Evolutionary conservation across 306 rosid genomes (phyloP), one percentile per base, ranked within the genome.

Genomic region (Castanea mollissima): DNA sequence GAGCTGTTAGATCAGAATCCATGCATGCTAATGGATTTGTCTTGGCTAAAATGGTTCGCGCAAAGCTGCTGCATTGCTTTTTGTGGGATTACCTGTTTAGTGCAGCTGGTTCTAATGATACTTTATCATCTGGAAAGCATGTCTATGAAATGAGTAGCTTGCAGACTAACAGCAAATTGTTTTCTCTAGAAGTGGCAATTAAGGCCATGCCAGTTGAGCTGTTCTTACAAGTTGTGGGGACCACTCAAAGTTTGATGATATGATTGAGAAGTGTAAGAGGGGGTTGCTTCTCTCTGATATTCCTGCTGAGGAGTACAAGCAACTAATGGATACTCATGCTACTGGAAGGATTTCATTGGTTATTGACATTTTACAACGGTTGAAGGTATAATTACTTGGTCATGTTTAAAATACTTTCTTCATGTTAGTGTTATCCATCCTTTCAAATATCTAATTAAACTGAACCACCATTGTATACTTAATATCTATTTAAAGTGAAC

Each of bases 41-140:
- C 75, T 82, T 90, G 86, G 92, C 99, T 80, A 95, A 92, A 91
- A 92, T 95, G 98, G 76, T 95, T 73, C 92, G 99, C 73, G 91
- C 99, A 41, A 95, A 92, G 87, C 82, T 95, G 81, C 89, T 95
- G 59, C 99, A 95, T 79, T 29, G 84, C 76, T 95, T 89, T 86
- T 80, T 95, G 64, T 95, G 99, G 99, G 97, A 90, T 81, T 83
- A 83, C 83, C 56, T 92, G 68, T 82, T 78, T 79, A 72, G 77
- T 62, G 83, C 93, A n/a, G 80, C 73, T 76, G 75, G 76, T 75
- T 78, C 76, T 65, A 27, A 27, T 64, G 87, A 67, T 60, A 82
- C 78, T 84, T 86, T 83, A 55, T 89, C 91, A 75, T 80, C 84
- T 64, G 79, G 74, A 77, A 69, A 58, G 34, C 57, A 63, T 82